A percentile compares a stretch with the other conserved stretches of the same genome.
Evolutionary conservation across 345 rosid species (phyloP).

Genomic region (Trapa bicornis): DNA sequence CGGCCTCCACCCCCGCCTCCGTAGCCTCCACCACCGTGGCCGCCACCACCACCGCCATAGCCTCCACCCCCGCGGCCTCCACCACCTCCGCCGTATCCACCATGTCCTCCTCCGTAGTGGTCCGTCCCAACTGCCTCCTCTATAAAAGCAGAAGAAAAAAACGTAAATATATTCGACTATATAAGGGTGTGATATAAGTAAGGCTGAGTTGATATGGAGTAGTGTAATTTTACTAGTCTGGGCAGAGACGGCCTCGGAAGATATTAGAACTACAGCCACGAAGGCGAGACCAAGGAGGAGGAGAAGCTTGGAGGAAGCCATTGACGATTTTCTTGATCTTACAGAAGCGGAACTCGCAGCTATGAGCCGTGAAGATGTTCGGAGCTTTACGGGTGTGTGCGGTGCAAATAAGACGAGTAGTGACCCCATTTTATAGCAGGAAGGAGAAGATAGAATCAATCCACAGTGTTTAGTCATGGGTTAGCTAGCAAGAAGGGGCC

Average conservation of each 20-base stretch:
- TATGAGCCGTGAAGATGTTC: not conserved
- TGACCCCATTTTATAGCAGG: no score
- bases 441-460: no score
- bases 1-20: no score
- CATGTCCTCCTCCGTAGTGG: not conserved
- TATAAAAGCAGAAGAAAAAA: not conserved
- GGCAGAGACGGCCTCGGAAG: constrained; percentile 20
- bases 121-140: not conserved
- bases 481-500: no score
- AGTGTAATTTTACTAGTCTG: not conserved
- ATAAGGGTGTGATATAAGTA: no score
- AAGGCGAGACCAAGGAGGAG: constrained; percentile 14
- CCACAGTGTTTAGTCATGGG: not conserved
- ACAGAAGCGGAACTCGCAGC: no score
- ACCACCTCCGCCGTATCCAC: not conserved
- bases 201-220: not conserved
- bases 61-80: not conserved
- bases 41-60: not conserved
- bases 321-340: not conserved
- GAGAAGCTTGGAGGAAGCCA: constrained; percentile 16
- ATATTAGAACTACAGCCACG: constrained; percentile 12
- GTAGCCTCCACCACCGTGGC: no score
- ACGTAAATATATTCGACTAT: no score
- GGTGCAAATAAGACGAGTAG: no score
- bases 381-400: no score